A percentile compares a stretch with the other conserved stretches of the same genome.
Evolutionary conservation across 192 early-diverging fungal species (phyloP).

Genomic region (Allomyces arbusculus): DNA sequence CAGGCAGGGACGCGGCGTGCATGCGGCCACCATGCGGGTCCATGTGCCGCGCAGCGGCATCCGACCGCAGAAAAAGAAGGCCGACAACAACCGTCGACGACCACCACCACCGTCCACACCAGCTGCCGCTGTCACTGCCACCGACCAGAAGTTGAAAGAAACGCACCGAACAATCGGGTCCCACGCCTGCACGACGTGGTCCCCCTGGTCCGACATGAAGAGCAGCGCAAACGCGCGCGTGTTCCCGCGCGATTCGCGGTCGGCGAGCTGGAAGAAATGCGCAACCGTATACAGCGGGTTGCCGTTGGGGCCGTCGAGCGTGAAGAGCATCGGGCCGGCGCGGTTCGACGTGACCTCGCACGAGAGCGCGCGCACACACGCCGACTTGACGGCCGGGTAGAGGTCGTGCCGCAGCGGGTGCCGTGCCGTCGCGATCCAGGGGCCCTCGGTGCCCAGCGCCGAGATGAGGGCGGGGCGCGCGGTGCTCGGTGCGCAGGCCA

Average conservation of each 20-base stretch:
- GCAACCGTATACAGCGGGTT: background rate
- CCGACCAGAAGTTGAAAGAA: background rate
- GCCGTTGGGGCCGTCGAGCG: background rate
- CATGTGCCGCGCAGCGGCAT: too few species aligned
- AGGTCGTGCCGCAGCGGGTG: background rate
- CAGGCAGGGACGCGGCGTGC: too few species aligned
- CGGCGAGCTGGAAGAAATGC: background rate
- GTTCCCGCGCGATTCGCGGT: background rate
- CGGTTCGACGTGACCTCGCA: background rate
- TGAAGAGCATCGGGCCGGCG: background rate
- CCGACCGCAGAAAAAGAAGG: too few species aligned
- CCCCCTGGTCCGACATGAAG: background rate
- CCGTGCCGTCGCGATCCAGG: background rate
- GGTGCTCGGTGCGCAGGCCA: background rate
- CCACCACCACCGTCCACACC: too few species aligned
- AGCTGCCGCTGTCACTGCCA: background rate
- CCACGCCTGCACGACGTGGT: background rate
- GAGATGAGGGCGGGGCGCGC: background rate
- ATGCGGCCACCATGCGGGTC: too few species aligned
- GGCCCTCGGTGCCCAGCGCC: background rate
- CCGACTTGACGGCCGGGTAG: background rate
- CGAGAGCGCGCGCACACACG: background rate
- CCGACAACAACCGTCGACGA: too few species aligned
- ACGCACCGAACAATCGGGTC: background rate
- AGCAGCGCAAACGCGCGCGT: background rate